A percentile compares a stretch with the other conserved stretches of the same genome.
Conservation (phyloP, 2,329 filamentous ascomycete genomes). For the Aspergillus quadricinctus region DNA sequence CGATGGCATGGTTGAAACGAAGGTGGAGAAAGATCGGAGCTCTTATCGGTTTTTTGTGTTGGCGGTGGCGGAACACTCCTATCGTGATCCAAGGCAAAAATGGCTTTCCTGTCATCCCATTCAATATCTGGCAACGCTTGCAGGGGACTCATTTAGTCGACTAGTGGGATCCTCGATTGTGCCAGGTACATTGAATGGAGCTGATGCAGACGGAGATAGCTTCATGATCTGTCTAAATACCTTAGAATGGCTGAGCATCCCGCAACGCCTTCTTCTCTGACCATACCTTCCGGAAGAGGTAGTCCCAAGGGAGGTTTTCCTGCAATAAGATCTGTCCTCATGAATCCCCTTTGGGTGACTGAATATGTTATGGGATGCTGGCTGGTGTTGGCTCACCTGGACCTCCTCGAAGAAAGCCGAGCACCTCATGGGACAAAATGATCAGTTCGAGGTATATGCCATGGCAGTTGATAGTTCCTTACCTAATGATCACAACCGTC, state of each 20-base stretch:
- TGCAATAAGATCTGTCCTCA: not conserved
- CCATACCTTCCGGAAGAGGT: not conserved
- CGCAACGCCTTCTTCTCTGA: not conserved
- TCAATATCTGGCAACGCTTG: not conserved
- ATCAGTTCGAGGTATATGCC: not conserved
- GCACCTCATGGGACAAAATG: not conserved
- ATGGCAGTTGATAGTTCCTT: not conserved
- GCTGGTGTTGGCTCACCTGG: not conserved
- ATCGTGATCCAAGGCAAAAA: not conserved
- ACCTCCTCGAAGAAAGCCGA: not conserved
- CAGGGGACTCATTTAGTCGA: not conserved
- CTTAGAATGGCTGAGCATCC: not conserved
- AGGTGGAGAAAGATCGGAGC: not conserved
- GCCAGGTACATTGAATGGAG: not conserved
- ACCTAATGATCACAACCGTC: not conserved
- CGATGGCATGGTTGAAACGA: not conserved
- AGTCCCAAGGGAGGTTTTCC: not conserved
- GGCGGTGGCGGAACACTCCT: slow-evolving; percentile 3
- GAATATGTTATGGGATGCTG: not conserved
- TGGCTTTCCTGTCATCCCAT: not conserved
- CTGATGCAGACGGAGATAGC: not conserved
- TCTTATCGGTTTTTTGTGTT: not conserved
- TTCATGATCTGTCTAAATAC: not conserved
- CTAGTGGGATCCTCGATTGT: not conserved
- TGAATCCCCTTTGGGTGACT: not conserved